Evolutionary conservation across 306 rosid genomes (phyloP).

Genomic region (Cajanus cajan): DNA sequence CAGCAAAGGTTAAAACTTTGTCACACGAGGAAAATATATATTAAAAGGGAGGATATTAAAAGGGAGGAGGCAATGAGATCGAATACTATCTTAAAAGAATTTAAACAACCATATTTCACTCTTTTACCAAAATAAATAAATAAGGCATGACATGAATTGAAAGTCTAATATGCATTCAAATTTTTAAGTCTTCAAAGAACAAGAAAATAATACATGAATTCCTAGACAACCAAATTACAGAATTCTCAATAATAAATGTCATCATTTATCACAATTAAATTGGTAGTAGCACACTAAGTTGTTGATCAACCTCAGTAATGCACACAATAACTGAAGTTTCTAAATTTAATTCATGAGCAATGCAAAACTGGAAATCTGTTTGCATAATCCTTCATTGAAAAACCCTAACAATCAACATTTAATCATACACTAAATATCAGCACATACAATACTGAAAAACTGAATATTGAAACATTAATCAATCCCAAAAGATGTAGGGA

Average conservation of each 20-base stretch:
- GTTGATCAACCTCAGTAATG: neutral
- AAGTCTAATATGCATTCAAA: neutral
- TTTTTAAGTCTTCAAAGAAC: too few species aligned
- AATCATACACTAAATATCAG: too few species aligned
- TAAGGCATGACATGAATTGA: neutral
- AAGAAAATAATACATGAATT: neutral
- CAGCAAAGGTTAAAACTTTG: neutral
- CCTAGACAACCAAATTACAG: neutral
- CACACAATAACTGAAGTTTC: neutral
- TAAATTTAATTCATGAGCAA: neutral
- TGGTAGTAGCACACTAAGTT: neutral
- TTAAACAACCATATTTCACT: neutral
- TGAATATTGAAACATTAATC: too few species aligned
- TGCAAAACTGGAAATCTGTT: neutral
- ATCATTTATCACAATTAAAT: neutral
- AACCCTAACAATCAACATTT: too few species aligned
- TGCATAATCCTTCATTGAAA: too few species aligned
- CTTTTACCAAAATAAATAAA: neutral
- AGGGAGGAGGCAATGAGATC: neutral
- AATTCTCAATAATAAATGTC: neutral
- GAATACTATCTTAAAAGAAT: neutral
- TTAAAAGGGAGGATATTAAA: too few species aligned
- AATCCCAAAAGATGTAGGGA: too few species aligned
- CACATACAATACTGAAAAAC: neutral
- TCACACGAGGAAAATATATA: neutral